Evolutionary conservation across 148 eudicot genomes (phyloP).

Genomic region (Camellia granthamiana): DNA sequence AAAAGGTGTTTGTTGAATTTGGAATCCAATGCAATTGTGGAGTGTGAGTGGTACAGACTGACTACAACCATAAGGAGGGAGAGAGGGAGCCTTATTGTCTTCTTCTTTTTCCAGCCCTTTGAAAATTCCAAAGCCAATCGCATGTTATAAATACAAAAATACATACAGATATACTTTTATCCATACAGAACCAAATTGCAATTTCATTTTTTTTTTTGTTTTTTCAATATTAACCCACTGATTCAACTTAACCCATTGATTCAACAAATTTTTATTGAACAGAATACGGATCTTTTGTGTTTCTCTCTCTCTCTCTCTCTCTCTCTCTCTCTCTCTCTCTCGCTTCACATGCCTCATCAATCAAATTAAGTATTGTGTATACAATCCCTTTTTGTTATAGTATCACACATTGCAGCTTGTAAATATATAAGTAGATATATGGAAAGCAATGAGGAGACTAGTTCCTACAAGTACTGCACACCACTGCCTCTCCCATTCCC

Average conservation of each 20-base stretch:
- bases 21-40: no score
- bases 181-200: background rate
- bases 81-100: no score
- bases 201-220: background rate
- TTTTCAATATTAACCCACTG: no score
- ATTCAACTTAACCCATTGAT: no score
- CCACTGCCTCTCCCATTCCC: background rate
- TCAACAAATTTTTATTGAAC: background rate
- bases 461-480: background rate
- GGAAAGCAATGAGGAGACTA: conserved; percentile 7
- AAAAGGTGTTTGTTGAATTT: no score
- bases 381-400: background rate
- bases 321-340: background rate
- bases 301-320: no score
- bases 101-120: background rate
- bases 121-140: background rate
- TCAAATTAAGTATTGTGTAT: background rate
- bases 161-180: background rate
- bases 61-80: no score
- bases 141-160: background rate
- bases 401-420: background rate
- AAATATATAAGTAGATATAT: background rate
- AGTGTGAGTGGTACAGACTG: no score
- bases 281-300: background rate
- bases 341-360: background rate